Evolutionary conservation across 139 green algal species (phyloP), one percentile per base, ranked within the genome.

Genomic region (Nannochloris sp.): DNA sequence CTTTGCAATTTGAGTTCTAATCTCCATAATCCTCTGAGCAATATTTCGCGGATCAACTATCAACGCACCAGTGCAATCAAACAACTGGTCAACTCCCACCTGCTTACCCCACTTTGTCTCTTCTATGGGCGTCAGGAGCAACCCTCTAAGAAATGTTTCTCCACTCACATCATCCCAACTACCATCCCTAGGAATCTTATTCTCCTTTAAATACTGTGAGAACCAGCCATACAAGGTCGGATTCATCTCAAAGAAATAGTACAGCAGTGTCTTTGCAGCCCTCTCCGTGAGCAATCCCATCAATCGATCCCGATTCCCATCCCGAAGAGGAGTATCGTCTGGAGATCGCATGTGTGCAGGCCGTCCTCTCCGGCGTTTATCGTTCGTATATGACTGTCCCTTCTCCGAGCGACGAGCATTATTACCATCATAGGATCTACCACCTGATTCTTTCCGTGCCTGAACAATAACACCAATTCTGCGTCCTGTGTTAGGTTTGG

Each of bases 1-100:
- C 31, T 76, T 70, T 10, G 82, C 75, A 23, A 95, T 77, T 64
- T 90, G 78, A 3, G 57, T 65, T 14, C 75, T 66, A 67, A 91
- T 86, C 27, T 90, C 81, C 84, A 95, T 89, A 58, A 95, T 87
- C 37, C 87, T 76, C 73, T 91, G 83, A 24, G 88, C 88, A 4
- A 95, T 76, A 62, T 75, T 79, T 27, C 88, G 76, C 2, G 88
- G 88, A 72, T 95, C 82, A 9, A 95, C 83, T 43, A 58, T 19
- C 16, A 66, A 31, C 18, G 18, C 25, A 24, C 48, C 48, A 18
- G 48, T 61, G 4, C 21, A 44, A 25, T 68, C 61, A 59, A 44
- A 66, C n/a, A 66, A 25, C 18, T 23, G 14, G 12, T 66, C 24
- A 11, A 58, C 36, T 21, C 34, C 34, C 15, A 66, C 60, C 21